These are phyloP conservation scores for Heimioporus sp. DNA, from an alignment of 768 basidiomycete genomes.

Conservation along the genomic window DNA sequence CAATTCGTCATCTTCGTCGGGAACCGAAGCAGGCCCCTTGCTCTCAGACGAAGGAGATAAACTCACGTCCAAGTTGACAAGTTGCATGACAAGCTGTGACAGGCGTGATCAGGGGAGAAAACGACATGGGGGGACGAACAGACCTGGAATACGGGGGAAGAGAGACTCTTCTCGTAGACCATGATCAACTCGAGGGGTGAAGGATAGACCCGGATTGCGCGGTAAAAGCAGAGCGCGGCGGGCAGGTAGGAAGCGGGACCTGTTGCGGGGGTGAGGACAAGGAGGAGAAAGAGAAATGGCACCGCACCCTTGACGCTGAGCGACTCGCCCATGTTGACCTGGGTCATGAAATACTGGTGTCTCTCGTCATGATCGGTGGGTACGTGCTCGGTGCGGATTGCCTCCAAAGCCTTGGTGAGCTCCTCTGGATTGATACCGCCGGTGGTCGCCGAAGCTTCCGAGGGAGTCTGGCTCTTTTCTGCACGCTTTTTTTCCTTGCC, in stretches of 20 bases:
- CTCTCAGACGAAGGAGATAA: conserved; percentile 41
- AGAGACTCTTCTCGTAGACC: conserved; percentile 92
- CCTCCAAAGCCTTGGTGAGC: conserved; percentile 61
- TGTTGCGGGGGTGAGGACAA: conserved; percentile 28
- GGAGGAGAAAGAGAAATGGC: not conserved
- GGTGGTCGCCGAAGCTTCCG: conserved; percentile 26
- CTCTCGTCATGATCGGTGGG: conserved; percentile 71
- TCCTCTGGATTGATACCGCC: conserved; percentile 46
- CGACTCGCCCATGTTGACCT: conserved; percentile 86
- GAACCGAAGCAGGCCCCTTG: conserved; percentile 24
- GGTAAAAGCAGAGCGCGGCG: conserved; percentile 88
- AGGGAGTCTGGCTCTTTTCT: conserved; percentile 58
- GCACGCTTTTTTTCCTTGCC: conserved; percentile 93
- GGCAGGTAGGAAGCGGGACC: conserved; percentile 77
- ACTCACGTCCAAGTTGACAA: conserved; percentile 91
- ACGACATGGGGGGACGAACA: conserved; percentile 10
- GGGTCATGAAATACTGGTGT: conserved; percentile 90
- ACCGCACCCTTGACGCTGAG: conserved; percentile 66
- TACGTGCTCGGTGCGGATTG: conserved; percentile 64
- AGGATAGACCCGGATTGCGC: conserved; percentile 92
- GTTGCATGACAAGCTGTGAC: conserved; percentile 67
- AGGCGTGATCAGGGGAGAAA: conserved; percentile 7
- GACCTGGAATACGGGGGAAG: conserved; percentile 77
- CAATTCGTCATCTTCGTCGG: conserved; percentile 52
- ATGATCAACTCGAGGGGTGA: conserved; percentile 90